A percentile compares a stretch with the other conserved stretches of the same genome.
These are phyloP conservation scores for Capronia epimyces DNA, from an alignment of 2,329 filamentous ascomycete genomes.

Conservation along the genomic window DNA sequence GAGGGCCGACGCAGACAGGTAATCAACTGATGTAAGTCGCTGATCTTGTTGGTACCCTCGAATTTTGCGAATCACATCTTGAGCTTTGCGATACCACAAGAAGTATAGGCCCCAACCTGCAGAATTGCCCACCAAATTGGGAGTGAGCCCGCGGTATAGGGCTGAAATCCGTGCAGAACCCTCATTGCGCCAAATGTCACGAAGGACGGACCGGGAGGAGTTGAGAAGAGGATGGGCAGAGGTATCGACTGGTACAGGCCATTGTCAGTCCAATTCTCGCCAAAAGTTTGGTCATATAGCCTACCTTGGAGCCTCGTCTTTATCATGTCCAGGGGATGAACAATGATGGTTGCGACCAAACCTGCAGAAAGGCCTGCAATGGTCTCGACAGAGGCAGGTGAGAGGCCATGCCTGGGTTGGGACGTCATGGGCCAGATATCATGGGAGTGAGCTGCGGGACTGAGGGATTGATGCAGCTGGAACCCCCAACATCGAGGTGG, in stretches of 20 bases:
- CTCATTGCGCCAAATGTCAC: slow-evolving; percentile 50
- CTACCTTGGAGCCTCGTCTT: slow-evolving; percentile 91
- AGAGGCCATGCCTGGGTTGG: slow-evolving; percentile 51
- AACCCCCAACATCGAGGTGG: slow-evolving; percentile 19
- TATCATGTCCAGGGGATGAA: slow-evolving; percentile 90
- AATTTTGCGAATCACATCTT: slow-evolving; percentile 47
- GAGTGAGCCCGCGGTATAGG: slow-evolving; percentile 82
- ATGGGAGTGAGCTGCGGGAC: slow-evolving; percentile 7
- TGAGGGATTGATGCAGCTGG: slow-evolving; percentile 23
- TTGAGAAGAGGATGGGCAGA: slow-evolving; percentile 45
- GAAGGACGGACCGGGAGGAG: slow-evolving; percentile 50
- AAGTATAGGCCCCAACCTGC: slow-evolving; percentile 91
- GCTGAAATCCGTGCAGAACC: slow-evolving; percentile 52
- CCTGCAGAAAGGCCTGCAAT: slow-evolving; percentile 87
- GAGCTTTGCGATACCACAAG: slow-evolving; percentile 61
- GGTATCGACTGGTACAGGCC: slow-evolving; percentile 51
- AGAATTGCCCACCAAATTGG: slow-evolving; percentile 87
- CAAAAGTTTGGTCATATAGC: slow-evolving; percentile 21
- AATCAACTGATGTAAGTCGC: slow-evolving; percentile 57
- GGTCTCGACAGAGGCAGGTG: slow-evolving; percentile 76
- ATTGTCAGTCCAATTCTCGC: slow-evolving; percentile 5
- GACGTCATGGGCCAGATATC: slow-evolving; percentile 34
- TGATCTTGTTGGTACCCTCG: slow-evolving; percentile 32
- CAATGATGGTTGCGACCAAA: slow-evolving; percentile 73
- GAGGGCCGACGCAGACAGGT: slow-evolving; percentile 68